Conservation (phyloP, 1,284 basidiomycete species). For the Paramarasmius palmivorus region DNA sequence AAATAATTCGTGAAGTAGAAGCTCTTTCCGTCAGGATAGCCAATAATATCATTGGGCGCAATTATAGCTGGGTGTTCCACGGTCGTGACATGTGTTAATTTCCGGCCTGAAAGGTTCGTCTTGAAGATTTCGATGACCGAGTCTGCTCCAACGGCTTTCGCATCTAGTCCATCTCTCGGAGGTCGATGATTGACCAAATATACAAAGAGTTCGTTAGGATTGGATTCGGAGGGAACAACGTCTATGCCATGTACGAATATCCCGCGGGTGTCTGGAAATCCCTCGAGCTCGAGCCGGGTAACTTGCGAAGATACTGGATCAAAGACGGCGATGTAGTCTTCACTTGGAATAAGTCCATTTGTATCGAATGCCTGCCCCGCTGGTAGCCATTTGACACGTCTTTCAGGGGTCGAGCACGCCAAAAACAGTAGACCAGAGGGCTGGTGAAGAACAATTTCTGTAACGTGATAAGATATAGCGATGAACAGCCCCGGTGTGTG, state of each 20-base stretch:
- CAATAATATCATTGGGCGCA: conserved; percentile 69
- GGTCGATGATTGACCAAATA: conserved; percentile 70
- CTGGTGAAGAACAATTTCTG: conserved; percentile 58
- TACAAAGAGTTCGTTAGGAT: conserved; percentile 56
- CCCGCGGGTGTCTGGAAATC: conserved; percentile 40
- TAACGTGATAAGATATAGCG: conserved; percentile 1
- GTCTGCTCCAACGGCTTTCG: conserved; percentile 58
- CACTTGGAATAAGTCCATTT: conserved; percentile 36
- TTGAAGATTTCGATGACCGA: conserved; percentile 74
- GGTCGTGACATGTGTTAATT: conserved; percentile 58
- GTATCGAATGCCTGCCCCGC: conserved; percentile 43
- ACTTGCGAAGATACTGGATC: conserved; percentile 47
- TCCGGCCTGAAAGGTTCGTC: conserved; percentile 44
- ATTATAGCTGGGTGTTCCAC: conserved; percentile 54
- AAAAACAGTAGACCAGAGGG: conserved; percentile 65
- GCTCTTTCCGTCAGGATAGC: conserved; percentile 57
- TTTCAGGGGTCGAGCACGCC: conserved; percentile 61
- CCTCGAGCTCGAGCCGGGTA: conserved; percentile 45
- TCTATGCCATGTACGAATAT: conserved; percentile 75
- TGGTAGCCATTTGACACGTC: conserved; percentile 60
- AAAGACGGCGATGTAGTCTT: conserved; percentile 67
- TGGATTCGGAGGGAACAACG: conserved; percentile 53
- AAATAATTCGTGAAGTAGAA: conserved; percentile 74
- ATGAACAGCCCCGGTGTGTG: neutral
- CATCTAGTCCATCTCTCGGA: conserved; percentile 35